Evolutionary conservation across 208 protist species (phyloP).

Genomic region (Acanthamoeba triangularis): DNA sequence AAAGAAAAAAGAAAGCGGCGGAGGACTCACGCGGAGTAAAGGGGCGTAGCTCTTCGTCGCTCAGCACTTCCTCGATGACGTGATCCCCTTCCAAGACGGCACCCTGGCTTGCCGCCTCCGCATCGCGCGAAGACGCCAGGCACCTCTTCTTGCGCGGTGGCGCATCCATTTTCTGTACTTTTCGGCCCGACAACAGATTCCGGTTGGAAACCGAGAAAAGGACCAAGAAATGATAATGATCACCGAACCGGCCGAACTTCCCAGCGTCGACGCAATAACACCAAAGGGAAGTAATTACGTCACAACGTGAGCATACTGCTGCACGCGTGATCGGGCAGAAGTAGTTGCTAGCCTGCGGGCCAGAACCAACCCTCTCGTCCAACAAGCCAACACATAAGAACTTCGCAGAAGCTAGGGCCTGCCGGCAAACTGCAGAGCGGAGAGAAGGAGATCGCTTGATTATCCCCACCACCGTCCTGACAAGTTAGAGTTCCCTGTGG

Average conservation of each 20-base stretch:
- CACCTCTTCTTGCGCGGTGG: conserved; percentile 6
- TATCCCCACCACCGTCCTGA: no score
- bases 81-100: background rate
- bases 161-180: background rate
- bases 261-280: no score
- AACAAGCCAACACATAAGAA: no score
- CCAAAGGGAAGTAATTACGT: background rate
- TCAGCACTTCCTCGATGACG: background rate
- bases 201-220: background rate
- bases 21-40: background rate
- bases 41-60: conserved; percentile 31
- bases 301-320: background rate
- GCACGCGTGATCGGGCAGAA: background rate
- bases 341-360: no score
- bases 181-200: background rate
- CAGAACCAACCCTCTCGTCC: no score
- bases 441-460: no score
- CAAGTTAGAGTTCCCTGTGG: no score
- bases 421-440: no score
- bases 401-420: no score
- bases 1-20: background rate
- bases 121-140: background rate
- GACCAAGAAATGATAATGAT: background rate
- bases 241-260: no score
- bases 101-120: background rate